Base-by-base conservation (phyloP, 1,284 basidiomycete genomes). In the Blastosporella zonata region DNA sequence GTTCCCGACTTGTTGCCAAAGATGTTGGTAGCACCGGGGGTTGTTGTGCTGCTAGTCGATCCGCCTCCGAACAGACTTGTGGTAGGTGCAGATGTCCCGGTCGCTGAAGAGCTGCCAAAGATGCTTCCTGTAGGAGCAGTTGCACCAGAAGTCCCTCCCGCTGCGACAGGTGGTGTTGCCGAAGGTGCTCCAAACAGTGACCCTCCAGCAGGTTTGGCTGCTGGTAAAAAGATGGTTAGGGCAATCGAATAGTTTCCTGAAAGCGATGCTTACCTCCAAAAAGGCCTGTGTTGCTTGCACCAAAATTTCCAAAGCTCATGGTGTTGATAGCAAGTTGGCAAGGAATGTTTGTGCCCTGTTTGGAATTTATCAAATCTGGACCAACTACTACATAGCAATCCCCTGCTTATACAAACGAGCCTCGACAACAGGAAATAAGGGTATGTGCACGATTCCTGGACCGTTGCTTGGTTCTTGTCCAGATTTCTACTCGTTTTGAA, bases 231-330 rank as follows among this genome's bases (percentile, higher is more conserved):
- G 48, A 43, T 25, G 40, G 18, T 44, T 29, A 17, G 18, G 22
- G 35, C 39, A 29, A 21, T 21, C 41, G 9, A 5, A 33, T 10
- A 18, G 1, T 22, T 5, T 13, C 0, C 0, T 13, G 28, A 25
- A 39, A 22, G 29, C 10, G 23, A 13, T 31, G 13, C 50, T 37
- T 40, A 56, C 58, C 50, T 3, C 56, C 56, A 41, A 59, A 59
- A 18, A 55, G 31, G 37, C 46, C 39, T 43, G 52, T 49, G 35
- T 53, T 59, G 35, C 10, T 50, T 29, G 45, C 42, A 15, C 56
- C 57, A 49, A 65, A 66, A 23, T 49, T 55, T 39, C 57, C 55
- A 43, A 60, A 63, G 20, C 59, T 59, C 52, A 55, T 59, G 34
- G 10, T 18, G 25, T 9, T 36, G 12, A 39, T 40, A 33, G 39